Percentiles rank a stretch among this genome's conserved stretches.
phyloP scores from a whole-genome alignment of 2,329 filamentous ascomycete species.

The Laburnicola sp. region DNA sequence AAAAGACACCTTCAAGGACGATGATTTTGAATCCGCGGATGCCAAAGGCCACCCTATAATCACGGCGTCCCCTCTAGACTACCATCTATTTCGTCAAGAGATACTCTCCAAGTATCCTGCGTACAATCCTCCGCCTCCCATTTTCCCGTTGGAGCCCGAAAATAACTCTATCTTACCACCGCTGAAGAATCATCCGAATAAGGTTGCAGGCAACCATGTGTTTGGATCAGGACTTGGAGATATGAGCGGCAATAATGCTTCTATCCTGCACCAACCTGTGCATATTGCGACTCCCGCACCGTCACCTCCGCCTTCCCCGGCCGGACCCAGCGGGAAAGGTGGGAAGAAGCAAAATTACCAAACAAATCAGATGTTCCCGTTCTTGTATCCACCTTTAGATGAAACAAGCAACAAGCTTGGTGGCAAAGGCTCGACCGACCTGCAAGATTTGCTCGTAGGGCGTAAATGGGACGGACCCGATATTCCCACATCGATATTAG shows the following conservation, averaged over 20 bases:
- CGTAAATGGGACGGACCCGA: constrained; percentile 92
- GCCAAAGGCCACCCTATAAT: constrained; percentile 74
- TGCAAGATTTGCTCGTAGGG: constrained; percentile 79
- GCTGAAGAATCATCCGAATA: constrained; percentile 71
- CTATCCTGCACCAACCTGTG: constrained; percentile 92
- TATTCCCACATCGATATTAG: constrained; percentile 89
- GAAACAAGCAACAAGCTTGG: constrained; percentile 85
- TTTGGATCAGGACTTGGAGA: constrained; percentile 57
- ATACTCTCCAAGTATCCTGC: constrained; percentile 97
- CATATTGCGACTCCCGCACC: constrained; percentile 98
- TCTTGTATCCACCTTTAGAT: constrained; percentile 93
- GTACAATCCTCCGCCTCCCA: constrained; percentile 83
- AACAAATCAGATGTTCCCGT: constrained; percentile 97
- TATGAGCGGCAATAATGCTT: constrained; percentile 55
- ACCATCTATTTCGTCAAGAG: constrained; percentile 94
- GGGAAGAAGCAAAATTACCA: constrained; percentile 99
- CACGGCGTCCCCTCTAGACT: constrained; percentile 91
- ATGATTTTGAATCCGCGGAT: constrained; percentile 56
- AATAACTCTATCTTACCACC: constrained; percentile 89
- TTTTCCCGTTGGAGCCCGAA: constrained; percentile 84
- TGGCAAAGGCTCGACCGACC: constrained; percentile 79
- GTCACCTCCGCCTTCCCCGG: constrained; percentile 90
- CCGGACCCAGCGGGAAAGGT: constrained; percentile 79
- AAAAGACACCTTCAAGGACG: constrained; percentile 71
- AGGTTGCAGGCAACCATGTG: constrained; percentile 51